phyloP scores from a whole-genome alignment of 2,329 filamentous ascomycete genomes.

The Paraconiothyrium brasiliense region DNA sequence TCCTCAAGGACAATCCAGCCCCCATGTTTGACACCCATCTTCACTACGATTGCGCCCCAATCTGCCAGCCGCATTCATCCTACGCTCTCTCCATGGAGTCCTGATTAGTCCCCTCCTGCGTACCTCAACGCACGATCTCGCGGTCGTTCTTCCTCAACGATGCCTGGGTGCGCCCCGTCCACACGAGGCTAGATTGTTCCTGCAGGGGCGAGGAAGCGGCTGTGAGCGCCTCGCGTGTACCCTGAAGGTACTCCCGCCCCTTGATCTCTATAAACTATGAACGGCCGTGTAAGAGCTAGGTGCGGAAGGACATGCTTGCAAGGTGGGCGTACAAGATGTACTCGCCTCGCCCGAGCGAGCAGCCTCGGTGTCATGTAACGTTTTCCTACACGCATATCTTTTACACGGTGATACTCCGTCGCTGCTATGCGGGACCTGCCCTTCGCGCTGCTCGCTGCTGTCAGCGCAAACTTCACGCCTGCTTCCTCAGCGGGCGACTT shows the following conservation, averaged over 20 bases:
- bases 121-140: too few species aligned
- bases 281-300: too few species aligned
- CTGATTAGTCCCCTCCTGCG: too few species aligned
- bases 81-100: too few species aligned
- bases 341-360: not conserved
- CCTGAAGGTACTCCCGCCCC: not conserved
- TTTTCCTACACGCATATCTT: not conserved
- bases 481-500: not conserved
- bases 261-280: not conserved
- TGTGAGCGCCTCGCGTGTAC: not conserved
- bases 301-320: too few species aligned
- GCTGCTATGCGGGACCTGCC: not conserved
- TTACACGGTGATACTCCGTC: not conserved
- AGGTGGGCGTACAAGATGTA: not conserved
- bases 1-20: too few species aligned
- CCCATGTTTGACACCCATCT: too few species aligned
- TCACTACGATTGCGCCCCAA: too few species aligned
- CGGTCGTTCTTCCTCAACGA: too few species aligned
- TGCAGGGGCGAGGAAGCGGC: not conserved
- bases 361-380: not conserved
- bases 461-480: not conserved
- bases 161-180: not conserved
- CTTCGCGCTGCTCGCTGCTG: not conserved
- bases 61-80: too few species aligned
- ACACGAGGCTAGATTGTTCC: not conserved